Conservation (phyloP, 306 rosid genomes). For the Cotoneaster glaucophyllus region DNA sequence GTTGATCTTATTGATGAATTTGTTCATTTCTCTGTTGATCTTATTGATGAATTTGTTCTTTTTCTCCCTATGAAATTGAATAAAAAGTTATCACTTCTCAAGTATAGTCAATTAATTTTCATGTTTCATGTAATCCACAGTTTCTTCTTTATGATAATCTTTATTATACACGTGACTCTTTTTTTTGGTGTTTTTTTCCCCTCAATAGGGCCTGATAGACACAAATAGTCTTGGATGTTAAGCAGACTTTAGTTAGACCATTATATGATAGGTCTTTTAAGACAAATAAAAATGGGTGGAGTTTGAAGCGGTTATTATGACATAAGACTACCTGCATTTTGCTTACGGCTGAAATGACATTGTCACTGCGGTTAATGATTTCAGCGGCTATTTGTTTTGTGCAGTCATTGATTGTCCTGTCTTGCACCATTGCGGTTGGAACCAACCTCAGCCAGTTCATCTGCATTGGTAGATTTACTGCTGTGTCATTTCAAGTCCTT, state of each 20-base stretch:
- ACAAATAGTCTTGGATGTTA: not conserved
- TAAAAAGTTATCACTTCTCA: not conserved
- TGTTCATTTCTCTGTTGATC: not conserved
- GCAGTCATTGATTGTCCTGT: conserved; percentile 62
- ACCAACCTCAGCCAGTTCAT: conserved; percentile 85
- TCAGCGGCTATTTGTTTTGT: conserved; percentile 20
- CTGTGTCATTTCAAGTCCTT: conserved; percentile 74
- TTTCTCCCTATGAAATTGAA: not conserved
- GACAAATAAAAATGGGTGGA: not conserved
- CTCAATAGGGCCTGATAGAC: not conserved
- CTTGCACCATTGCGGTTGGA: conserved; percentile 75
- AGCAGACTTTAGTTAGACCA: not conserved
- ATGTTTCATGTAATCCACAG: not conserved
- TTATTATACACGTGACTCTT: not conserved
- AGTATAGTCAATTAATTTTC: not conserved
- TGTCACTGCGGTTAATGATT: conserved; percentile 21
- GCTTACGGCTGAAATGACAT: not conserved
- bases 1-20: not conserved
- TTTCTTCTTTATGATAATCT: not conserved
- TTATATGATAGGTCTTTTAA: not conserved
- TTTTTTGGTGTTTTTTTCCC: not conserved
- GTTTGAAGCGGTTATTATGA: not conserved
- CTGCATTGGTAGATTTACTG: conserved; percentile 80
- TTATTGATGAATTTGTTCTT: not conserved
- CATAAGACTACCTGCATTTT: conserved; percentile 15